Percentiles rank a stretch among this genome's conserved stretches.
These are phyloP conservation scores for Sugiyamaella mastotermitis DNA, from an alignment of 805 yeast species.

Conservation along the genomic window DNA sequence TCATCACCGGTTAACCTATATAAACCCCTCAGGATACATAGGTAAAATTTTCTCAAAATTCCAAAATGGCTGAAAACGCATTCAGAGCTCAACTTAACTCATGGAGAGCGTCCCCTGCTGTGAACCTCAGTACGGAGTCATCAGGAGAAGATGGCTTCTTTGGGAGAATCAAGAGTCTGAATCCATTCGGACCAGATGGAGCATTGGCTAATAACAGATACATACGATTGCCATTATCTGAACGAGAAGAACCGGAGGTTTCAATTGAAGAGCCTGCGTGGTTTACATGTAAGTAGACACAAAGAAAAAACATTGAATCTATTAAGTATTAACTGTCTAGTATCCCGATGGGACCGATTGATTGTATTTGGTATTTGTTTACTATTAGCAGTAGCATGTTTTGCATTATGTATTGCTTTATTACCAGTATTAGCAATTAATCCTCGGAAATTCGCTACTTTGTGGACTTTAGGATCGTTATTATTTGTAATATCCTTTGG, in stretches of 20 bases:
- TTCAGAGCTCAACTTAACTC: constrained; percentile 30
- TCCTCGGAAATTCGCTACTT: constrained; percentile 81
- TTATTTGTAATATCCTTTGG: constrained; percentile 87
- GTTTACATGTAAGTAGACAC: constrained; percentile 25
- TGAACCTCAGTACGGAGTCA: constrained; percentile 7
- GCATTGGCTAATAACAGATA: constrained; percentile 8
- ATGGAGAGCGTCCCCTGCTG: constrained; percentile 25
- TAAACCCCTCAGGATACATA: too few species aligned
- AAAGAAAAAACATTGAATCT: neutral
- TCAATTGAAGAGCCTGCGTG: constrained; percentile 34
- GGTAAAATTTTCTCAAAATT: too few species aligned
- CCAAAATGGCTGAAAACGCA: constrained; percentile 24
- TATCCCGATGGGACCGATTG: constrained; percentile 72
- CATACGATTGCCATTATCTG: constrained; percentile 19
- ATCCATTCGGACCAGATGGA: constrained; percentile 24
- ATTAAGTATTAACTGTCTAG: constrained; percentile 8
- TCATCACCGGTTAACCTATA: too few species aligned
- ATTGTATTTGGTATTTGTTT: constrained; percentile 73
- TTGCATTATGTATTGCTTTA: constrained; percentile 70
- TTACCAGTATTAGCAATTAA: constrained; percentile 85
- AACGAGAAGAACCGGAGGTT: constrained; percentile 18
- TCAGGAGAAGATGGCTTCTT: constrained; percentile 17
- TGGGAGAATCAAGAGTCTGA: constrained; percentile 20
- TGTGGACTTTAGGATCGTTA: constrained; percentile 87
- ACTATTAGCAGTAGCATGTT: constrained; percentile 72